Conservation (phyloP, 2,329 filamentous ascomycete species). For the Dothistroma septosporum region DNA sequence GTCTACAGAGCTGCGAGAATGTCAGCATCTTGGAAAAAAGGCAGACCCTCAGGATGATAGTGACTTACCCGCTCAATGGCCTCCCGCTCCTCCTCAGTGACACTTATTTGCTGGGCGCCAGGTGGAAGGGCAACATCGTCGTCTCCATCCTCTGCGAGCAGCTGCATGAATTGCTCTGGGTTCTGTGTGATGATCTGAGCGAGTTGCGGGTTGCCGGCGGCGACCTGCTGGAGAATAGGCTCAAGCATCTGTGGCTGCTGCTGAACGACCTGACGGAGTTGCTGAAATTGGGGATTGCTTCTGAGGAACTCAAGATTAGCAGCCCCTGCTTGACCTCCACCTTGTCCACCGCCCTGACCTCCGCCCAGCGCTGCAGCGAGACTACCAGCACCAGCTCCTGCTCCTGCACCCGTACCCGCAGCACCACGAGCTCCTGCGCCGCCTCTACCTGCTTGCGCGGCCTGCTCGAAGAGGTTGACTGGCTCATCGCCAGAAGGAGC, state of each 20-base stretch:
- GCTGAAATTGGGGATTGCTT: slow-evolving; percentile 95
- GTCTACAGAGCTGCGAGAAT: slow-evolving; percentile 67
- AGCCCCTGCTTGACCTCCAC: slow-evolving; percentile 49
- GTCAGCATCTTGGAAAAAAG: slow-evolving; percentile 17
- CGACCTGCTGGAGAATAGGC: slow-evolving; percentile 93
- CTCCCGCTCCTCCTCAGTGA: slow-evolving; percentile 93
- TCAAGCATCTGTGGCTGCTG: slow-evolving; percentile 98
- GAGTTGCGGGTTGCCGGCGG: slow-evolving; percentile 88
- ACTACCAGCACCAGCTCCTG: slow-evolving; percentile 40
- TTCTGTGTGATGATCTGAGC: slow-evolving; percentile 88
- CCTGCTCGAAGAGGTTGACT: slow-evolving; percentile 86
- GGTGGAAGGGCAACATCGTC: slow-evolving; percentile 82
- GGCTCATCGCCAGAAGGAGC: slow-evolving; percentile 70
- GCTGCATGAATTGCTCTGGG: slow-evolving; percentile 85
- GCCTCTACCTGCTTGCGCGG: slow-evolving; percentile 39
- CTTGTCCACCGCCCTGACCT: slow-evolving; percentile 29
- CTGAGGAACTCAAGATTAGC: slow-evolving; percentile 85
- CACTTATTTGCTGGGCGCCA: slow-evolving; percentile 80
- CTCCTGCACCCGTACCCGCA: slow-evolving; percentile 41
- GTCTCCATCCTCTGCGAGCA: slow-evolving; percentile 78
- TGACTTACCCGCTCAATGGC: slow-evolving; percentile 84
- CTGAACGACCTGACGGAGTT: slow-evolving; percentile 93
- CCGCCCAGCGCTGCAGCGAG: slow-evolving; percentile 34
- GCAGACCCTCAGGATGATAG: not conserved
- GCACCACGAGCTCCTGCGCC: slow-evolving; percentile 44